phyloP scores from a whole-genome alignment of 768 basidiomycete genomes.

The Lyophyllum shimeji region DNA sequence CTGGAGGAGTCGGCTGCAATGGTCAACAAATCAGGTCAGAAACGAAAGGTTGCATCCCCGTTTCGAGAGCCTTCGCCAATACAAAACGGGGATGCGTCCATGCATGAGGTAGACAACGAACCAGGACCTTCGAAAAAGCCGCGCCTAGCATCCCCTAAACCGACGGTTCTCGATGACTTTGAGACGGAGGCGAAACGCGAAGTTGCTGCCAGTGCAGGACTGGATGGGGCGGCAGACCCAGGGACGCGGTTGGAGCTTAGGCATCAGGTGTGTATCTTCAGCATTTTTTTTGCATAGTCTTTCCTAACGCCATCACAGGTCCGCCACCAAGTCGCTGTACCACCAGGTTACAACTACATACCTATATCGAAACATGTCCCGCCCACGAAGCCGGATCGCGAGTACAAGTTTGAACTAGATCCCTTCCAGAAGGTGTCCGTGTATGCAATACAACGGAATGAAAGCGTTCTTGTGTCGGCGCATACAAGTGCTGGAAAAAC shows the following conservation, averaged over 20 bases:
- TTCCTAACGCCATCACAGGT: constrained; percentile 50
- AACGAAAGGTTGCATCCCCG: constrained; percentile 42
- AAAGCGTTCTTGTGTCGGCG: constrained; percentile 96
- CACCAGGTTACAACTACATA: constrained; percentile 86
- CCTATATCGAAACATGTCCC: constrained; percentile 92
- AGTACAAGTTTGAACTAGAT: constrained; percentile 96
- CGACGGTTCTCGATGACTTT: constrained; percentile 89
- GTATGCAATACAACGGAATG: constrained; percentile 93
- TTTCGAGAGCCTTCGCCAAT: constrained; percentile 15
- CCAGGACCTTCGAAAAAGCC: constrained; percentile 56
- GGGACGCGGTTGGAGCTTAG: constrained; percentile 73
- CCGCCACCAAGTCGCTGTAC: constrained; percentile 94
- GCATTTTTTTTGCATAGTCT: not conserved
- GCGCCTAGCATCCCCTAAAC: constrained; percentile 61
- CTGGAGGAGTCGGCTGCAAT: constrained; percentile 19
- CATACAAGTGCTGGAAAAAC: constrained; percentile 99
- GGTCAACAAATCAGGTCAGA: constrained; percentile 26
- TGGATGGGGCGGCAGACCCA: constrained; percentile 71
- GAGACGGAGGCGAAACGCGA: constrained; percentile 93
- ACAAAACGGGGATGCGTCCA: constrained; percentile 18
- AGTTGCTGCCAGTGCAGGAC: constrained; percentile 83
- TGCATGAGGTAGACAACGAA: constrained; percentile 28
- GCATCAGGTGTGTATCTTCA: constrained; percentile 61
- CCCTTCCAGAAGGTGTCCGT: constrained; percentile 97
- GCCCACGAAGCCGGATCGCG: constrained; percentile 83